phyloP scores from a whole-genome alignment of 805 yeast genomes.

The Schwanniomyces occidentalis region DNA sequence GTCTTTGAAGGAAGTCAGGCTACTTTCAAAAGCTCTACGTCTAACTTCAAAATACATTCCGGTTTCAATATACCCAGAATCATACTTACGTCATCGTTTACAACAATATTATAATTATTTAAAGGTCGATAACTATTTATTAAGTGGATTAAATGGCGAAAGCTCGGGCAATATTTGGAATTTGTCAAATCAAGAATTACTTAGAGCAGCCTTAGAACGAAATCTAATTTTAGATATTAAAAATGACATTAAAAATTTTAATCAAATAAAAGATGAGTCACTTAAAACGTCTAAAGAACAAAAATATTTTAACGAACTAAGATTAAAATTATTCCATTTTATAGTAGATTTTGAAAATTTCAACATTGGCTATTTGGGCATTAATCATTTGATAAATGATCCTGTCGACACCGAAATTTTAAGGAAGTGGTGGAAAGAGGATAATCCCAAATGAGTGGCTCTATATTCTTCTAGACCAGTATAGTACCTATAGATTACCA shows the following conservation, averaged over 20 bases:
- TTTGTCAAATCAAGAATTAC: slow-evolving; percentile 50
- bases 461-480: too few species aligned
- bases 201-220: slow-evolving; percentile 56
- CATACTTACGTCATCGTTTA: slow-evolving; percentile 35
- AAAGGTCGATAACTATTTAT: slow-evolving; percentile 52
- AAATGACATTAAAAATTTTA: slow-evolving; percentile 21
- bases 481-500: too few species aligned
- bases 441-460: neutral
- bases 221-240: slow-evolving; percentile 45
- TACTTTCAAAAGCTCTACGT: slow-evolving; percentile 35
- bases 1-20: slow-evolving; percentile 36
- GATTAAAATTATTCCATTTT: slow-evolving; percentile 41
- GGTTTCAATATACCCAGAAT: slow-evolving; percentile 35
- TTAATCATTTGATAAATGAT: slow-evolving; percentile 16
- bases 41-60: slow-evolving; percentile 44
- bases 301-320: slow-evolving; percentile 26
- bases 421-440: slow-evolving; percentile 3
- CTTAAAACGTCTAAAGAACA: slow-evolving; percentile 12
- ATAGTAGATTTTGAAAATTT: slow-evolving; percentile 39
- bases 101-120: slow-evolving; percentile 44
- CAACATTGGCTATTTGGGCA: slow-evolving; percentile 40
- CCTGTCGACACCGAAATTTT: slow-evolving; percentile 1
- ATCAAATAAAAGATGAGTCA: slow-evolving; percentile 16
- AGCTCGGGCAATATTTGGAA: slow-evolving; percentile 42
- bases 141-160: slow-evolving; percentile 33